These are phyloP conservation scores for Blastobotrys chiropterorum DNA, from an alignment of 805 yeast genomes.

Conservation along the genomic window DNA sequence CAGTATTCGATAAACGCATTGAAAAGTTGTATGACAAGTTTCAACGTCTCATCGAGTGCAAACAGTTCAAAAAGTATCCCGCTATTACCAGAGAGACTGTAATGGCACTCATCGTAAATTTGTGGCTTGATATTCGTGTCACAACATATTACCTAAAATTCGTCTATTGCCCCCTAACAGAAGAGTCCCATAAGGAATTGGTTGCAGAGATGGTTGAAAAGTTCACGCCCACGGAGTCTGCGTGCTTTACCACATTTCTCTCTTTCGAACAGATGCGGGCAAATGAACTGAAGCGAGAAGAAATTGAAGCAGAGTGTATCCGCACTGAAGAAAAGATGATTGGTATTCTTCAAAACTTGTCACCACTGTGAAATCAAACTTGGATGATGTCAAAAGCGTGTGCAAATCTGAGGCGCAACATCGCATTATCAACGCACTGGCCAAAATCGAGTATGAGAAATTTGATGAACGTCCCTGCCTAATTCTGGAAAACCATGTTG, in stretches of 20 bases:
- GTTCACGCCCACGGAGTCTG: background rate
- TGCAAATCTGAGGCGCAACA: background rate
- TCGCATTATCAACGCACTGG: background rate
- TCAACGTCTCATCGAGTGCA: background rate
- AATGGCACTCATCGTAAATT: background rate
- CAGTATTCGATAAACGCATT: too few relatives aligned
- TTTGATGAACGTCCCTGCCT: background rate
- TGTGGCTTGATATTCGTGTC: background rate
- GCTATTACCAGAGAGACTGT: background rate
- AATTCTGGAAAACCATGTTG: background rate
- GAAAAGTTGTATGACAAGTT: background rate
- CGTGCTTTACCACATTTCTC: background rate
- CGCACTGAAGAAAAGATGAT: background rate
- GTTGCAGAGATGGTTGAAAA: background rate
- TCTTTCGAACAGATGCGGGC: background rate
- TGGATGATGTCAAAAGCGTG: background rate
- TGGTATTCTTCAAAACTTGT: background rate
- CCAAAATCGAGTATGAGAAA: background rate
- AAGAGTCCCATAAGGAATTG: background rate
- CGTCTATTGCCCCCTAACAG: background rate
- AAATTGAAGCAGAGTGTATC: background rate
- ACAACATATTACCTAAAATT: background rate
- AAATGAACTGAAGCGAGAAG: background rate
- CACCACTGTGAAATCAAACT: too few relatives aligned
- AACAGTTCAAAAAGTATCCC: background rate